Percentiles rank a stretch among this genome's conserved stretches.
Conservation (phyloP, 2,329 filamentous ascomycete genomes). For the Colletotrichum zoysiae region DNA sequence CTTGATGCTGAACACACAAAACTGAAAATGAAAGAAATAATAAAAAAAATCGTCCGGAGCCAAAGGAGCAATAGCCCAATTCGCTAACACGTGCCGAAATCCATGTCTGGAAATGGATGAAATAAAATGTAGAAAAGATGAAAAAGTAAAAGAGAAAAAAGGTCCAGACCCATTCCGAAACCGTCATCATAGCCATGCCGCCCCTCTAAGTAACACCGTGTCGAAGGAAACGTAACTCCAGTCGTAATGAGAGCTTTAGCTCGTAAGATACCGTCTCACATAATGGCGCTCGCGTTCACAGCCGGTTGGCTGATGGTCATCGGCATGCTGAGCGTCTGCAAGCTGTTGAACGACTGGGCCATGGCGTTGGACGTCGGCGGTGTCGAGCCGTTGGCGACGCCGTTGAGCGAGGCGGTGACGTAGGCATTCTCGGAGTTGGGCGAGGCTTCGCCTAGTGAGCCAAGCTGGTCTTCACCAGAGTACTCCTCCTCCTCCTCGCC, state of each 20-base stretch:
- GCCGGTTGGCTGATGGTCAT: constrained; percentile 72
- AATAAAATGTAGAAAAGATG: constrained; percentile 1
- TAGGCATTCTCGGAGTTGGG: constrained; percentile 78
- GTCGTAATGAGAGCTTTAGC: constrained; percentile 37
- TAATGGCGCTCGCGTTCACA: constrained; percentile 60
- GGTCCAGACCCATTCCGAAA: constrained; percentile 33
- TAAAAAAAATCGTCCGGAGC: constrained; percentile 32
- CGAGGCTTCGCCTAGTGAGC: constrained; percentile 83
- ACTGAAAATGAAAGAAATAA: constrained; percentile 13
- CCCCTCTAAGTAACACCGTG: constrained; percentile 41
- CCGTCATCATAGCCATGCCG: constrained; percentile 40
- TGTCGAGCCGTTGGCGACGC: constrained; percentile 52
- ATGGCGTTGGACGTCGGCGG: constrained; percentile 47
- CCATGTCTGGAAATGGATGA: constrained; percentile 35
- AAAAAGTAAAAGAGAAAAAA: constrained; percentile 19
- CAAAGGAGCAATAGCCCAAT: constrained; percentile 32
- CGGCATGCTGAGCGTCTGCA: constrained; percentile 73
- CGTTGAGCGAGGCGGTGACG: constrained; percentile 64
- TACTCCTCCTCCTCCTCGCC: constrained; percentile 90
- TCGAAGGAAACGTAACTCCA: constrained; percentile 42
- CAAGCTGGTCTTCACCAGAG: constrained; percentile 85
- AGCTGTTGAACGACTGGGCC: constrained; percentile 63
- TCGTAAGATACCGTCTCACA: constrained; percentile 49
- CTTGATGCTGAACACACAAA: constrained; percentile 35
- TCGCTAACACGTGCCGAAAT: constrained; percentile 37